phyloP scores from a whole-genome alignment of 371 early-diverging fungal species.

The Scutellospora calospora region DNA sequence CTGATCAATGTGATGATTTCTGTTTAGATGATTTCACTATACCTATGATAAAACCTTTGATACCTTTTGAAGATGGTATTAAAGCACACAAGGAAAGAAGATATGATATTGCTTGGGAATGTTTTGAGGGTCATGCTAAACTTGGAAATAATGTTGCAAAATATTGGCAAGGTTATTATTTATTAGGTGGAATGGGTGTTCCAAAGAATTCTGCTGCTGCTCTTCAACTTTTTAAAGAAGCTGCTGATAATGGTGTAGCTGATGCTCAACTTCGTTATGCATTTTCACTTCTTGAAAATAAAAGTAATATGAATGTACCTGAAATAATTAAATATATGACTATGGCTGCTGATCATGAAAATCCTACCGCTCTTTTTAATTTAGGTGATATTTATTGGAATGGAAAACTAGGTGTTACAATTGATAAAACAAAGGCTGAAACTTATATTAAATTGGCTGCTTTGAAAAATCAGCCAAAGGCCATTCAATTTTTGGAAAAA shows the following conservation, averaged over 20 bases:
- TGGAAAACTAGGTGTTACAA: slow-evolving; percentile 15
- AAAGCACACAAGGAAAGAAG: background rate
- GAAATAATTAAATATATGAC: slow-evolving; percentile 35
- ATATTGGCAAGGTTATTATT: slow-evolving; percentile 33
- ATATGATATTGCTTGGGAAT: slow-evolving; percentile 25
- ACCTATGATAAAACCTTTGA: background rate
- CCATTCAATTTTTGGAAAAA: slow-evolving; percentile 14
- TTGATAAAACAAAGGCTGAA: background rate
- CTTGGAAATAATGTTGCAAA: background rate
- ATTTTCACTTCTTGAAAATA: slow-evolving; percentile 23
- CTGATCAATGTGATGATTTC: too few species aligned
- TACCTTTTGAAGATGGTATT: slow-evolving; percentile 25
- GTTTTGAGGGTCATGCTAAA: slow-evolving; percentile 14
- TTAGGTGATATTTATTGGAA: slow-evolving; percentile 24
- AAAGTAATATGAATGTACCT: background rate
- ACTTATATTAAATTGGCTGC: slow-evolving; percentile 34
- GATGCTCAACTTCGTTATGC: slow-evolving; percentile 33
- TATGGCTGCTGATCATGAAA: slow-evolving; percentile 32
- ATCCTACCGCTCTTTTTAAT: slow-evolving; percentile 26
- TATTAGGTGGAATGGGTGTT: background rate
- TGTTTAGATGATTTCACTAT: too few species aligned
- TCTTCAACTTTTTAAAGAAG: background rate
- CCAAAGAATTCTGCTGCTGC: background rate
- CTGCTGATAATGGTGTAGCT: slow-evolving; percentile 14
- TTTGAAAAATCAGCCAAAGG: slow-evolving; percentile 28